phyloP scores from a whole-genome alignment of 768 basidiomycete genomes.

The Pholiota molesta region DNA sequence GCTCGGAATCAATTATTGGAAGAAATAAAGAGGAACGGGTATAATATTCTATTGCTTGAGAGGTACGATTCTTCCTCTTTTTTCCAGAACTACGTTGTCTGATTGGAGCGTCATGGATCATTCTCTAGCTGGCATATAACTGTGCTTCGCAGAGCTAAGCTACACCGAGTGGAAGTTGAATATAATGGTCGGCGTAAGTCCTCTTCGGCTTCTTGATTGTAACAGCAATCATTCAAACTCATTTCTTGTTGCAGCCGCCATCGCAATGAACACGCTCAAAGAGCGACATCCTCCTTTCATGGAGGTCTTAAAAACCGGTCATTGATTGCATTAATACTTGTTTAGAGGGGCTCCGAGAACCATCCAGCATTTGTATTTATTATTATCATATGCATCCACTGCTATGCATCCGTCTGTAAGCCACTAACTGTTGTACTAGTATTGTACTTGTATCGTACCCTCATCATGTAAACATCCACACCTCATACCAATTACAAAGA shows the following conservation, averaged over 20 bases:
- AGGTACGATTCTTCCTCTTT: conserved; percentile 44
- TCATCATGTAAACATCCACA: conserved; percentile 1
- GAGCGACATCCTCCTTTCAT: conserved; percentile 64
- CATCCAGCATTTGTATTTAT: conserved; percentile 1
- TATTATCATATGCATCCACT: not conserved
- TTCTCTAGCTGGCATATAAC: conserved; percentile 66
- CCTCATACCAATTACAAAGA: not conserved
- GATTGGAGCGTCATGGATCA: conserved; percentile 8
- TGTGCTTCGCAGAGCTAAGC: conserved; percentile 61
- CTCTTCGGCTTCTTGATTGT: conserved; percentile 9
- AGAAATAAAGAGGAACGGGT: conserved; percentile 55
- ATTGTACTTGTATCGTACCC: conserved; percentile 7
- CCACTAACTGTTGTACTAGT: conserved; percentile 6
- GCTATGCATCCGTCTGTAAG: conserved; percentile 1
- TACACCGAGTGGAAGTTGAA: conserved; percentile 67
- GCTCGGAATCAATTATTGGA: conserved; percentile 66
- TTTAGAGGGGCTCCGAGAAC: not conserved
- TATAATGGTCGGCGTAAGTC: conserved; percentile 66
- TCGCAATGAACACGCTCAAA: conserved; percentile 50
- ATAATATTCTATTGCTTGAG: conserved; percentile 67
- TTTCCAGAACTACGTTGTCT: conserved; percentile 1
- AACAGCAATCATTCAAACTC: conserved; percentile 11
- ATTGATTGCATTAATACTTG: not conserved
- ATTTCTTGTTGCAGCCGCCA: conserved; percentile 47
- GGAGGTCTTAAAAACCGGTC: conserved; percentile 22